phyloP scores from a whole-genome alignment of 2,329 filamentous ascomycete species.

The Phialemonium atrogriseum region DNA sequence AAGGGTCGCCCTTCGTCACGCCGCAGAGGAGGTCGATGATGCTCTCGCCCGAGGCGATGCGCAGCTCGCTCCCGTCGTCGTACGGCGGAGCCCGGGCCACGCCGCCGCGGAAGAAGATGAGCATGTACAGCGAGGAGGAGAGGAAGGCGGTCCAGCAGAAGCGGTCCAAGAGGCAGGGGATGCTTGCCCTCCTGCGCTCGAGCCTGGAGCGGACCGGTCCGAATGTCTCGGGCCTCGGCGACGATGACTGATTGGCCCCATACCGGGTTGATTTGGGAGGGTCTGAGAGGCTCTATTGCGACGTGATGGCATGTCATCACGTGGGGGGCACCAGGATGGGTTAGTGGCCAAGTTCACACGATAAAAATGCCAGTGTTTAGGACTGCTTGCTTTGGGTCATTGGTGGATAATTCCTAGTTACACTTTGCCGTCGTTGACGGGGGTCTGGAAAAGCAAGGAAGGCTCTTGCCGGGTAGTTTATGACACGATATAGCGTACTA shows the following conservation, averaged over 20 bases:
- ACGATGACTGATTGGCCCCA: constrained; percentile 10
- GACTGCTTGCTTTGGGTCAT: no score
- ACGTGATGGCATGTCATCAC: no score
- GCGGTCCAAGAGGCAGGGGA: constrained; percentile 41
- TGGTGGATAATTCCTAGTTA: no score
- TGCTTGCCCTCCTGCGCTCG: constrained; percentile 41
- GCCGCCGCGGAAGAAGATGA: constrained; percentile 52
- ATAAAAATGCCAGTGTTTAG: no score
- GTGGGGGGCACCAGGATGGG: no score
- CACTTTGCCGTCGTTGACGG: no score
- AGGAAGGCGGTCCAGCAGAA: constrained; percentile 48
- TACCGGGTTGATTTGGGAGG: no score
- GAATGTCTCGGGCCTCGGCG: constrained; percentile 32
- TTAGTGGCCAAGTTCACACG: no score
- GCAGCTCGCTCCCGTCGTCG: constrained; percentile 31
- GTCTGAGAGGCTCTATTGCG: not conserved
- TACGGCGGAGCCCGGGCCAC: constrained; percentile 25
- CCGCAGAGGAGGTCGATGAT: constrained; percentile 33
- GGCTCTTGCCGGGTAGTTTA: no score
- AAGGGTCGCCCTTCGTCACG: constrained; percentile 31
- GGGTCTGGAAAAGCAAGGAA: no score
- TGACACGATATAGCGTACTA: no score
- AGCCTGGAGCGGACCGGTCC: constrained; percentile 42
- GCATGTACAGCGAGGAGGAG: constrained; percentile 51
- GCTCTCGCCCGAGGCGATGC: constrained; percentile 21